These are phyloP conservation scores for Arabis alpina DNA, from an alignment of 345 rosid species.

Conservation along the genomic window DNA sequence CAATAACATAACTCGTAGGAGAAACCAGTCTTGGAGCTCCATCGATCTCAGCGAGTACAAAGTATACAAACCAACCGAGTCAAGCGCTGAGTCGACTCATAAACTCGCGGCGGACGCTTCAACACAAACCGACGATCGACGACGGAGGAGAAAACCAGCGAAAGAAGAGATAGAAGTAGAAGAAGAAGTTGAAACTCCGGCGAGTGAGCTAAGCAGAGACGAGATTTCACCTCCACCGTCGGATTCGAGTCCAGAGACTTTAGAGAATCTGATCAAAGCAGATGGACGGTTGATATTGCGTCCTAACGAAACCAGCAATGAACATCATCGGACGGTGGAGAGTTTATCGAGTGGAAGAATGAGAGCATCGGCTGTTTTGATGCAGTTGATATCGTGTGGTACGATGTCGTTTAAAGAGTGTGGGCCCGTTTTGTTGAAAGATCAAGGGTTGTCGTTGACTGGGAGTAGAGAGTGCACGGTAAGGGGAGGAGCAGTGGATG, in stretches of 20 bases:
- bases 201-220: constrained; percentile 66
- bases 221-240: constrained; percentile 97
- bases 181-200: constrained; percentile 22
- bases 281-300: constrained; percentile 66
- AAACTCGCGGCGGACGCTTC: constrained; percentile 81
- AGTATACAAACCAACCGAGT: constrained; percentile 66
- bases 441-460: constrained; percentile 64
- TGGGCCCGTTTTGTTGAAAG: constrained; percentile 61
- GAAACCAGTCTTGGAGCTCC: constrained; percentile 89
- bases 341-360: constrained; percentile 58
- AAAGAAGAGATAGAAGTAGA: constrained; percentile 43
- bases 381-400: constrained; percentile 95
- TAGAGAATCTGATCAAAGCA: constrained; percentile 79
- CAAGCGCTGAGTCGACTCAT: constrained; percentile 55
- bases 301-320: constrained; percentile 30
- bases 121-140: constrained; percentile 80
- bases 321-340: constrained; percentile 61
- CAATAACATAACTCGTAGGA: constrained; percentile 57
- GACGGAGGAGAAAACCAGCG: constrained; percentile 58
- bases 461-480: constrained; percentile 54
- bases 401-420: constrained; percentile 80
- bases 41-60: constrained; percentile 78
- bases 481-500: constrained; percentile 56
- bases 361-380: constrained; percentile 80
- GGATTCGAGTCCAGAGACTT: constrained; percentile 94